Base-by-base conservation (phyloP, 202 grass and related monocot genomes). In the Dendrocalamus latiflorus region DNA sequence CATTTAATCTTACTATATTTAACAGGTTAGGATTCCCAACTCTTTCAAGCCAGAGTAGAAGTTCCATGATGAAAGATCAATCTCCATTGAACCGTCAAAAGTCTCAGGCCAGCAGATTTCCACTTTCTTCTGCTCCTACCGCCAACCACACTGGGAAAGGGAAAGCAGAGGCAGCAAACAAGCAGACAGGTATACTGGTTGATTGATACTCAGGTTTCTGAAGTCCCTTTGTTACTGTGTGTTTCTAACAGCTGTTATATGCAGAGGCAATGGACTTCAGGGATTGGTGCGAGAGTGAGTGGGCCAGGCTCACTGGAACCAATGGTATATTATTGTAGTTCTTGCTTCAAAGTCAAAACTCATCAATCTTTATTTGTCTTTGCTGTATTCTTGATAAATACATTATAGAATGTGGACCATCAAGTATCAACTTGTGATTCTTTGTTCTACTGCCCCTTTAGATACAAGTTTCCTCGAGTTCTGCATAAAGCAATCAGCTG, bases 201-300 rank as follows among this genome's bases (percentile, higher is more conserved):
- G 24, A 4, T 81, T 48, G 80, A 56, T 55, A 36, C 28, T 89
- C 15, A 10, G 22, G 41, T 90, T 88, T 60, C n/a, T 17, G 28
- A 3, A 45, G 62, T 41, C 7, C 66, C 24, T 34, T 68, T 60
- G 79, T 56, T 68, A 55, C 6, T 39, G 18, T 74, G 70, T 57
- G 11, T 80, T 68, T 76, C 74, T 91, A 78, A 85, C 22, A 61
- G 21, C 22, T 82, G 21, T 68, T 68, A 76, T 62, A 51, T 93
- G 59, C 89, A 99, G 96, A 99, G 70, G 96, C 96, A 72, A 86
- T 94, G 84, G 96, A 96, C 76, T 99, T 99, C 81, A 80, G 88
- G 59, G 85, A 88, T 71, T 99, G 96, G 96, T 94, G 83, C 0
- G 89, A 90, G 72, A 85, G 86, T 66, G 93, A 99, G 86, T 96